Percentiles rank a stretch among this genome's conserved stretches.
Conservation (phyloP, 768 basidiomycete species). For the Arthromyces matolae region DNA sequence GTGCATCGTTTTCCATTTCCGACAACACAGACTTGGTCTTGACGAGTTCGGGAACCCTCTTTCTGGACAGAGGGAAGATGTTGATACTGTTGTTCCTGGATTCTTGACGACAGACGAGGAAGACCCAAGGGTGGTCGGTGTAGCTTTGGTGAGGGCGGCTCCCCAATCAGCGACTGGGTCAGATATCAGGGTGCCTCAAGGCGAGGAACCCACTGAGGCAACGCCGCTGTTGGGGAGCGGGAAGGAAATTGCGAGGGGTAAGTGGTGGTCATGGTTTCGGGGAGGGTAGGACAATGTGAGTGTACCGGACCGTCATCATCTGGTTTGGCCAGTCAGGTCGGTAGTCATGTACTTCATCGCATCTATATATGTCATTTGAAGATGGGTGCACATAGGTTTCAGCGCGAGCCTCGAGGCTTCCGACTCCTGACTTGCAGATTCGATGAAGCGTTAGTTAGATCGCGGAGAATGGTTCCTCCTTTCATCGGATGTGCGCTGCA, state of each 20-base stretch:
- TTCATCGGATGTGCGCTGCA: no score
- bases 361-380: no score
- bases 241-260: background rate
- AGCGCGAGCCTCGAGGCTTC: no score
- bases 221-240: conserved; percentile 18
- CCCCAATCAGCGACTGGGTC: conserved; percentile 21
- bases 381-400: no score
- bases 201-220: conserved; percentile 14
- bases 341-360: no score
- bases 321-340: no score
- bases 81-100: conserved; percentile 20
- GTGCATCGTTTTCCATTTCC: conserved; percentile 81
- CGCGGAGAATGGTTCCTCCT: no score
- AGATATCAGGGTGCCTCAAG: conserved; percentile 16
- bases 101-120: conserved; percentile 21
- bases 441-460: no score
- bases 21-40: conserved; percentile 70
- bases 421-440: no score
- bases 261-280: conserved; percentile 9
- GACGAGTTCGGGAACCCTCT: conserved; percentile 83
- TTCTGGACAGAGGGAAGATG: background rate
- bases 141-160: conserved; percentile 21
- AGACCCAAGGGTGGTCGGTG: conserved; percentile 18
- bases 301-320: no score
- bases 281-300: background rate